These are phyloP conservation scores for Spinacia oleracea DNA, from an alignment of 179 eudicot genomes.

Conservation along the genomic window DNA sequence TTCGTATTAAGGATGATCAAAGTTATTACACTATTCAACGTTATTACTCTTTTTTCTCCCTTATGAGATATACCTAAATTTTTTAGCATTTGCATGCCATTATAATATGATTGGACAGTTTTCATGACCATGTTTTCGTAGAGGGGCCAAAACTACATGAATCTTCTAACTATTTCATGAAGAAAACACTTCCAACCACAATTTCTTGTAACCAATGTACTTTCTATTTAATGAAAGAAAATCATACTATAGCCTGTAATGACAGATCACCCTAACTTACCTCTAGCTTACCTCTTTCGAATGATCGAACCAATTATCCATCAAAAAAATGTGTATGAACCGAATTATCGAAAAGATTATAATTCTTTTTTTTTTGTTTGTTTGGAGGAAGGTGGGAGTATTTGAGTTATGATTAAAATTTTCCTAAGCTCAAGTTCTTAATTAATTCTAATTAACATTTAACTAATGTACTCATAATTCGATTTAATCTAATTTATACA, in stretches of 20 bases:
- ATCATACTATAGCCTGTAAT: too few relatives aligned
- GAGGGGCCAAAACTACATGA: background rate
- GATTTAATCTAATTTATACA: conserved; percentile 21
- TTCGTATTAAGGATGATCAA: background rate
- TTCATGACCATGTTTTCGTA: background rate
- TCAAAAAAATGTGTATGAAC: background rate
- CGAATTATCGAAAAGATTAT: too few relatives aligned
- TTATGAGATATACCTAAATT: background rate
- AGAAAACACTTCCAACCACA: background rate
- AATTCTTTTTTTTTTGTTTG: background rate
- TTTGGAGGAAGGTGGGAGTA: background rate
- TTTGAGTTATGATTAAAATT: conserved; percentile 26
- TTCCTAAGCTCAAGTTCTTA: conserved; percentile 19
- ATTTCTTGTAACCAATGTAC: background rate
- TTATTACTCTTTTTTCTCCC: background rate
- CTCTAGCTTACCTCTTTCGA: too few relatives aligned
- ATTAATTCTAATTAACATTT: conserved; percentile 1
- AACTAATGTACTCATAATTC: conserved; percentile 22
- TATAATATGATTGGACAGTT: background rate
- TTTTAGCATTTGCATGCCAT: background rate
- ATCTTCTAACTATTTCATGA: background rate
- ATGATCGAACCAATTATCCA: background rate
- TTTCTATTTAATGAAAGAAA: too few relatives aligned
- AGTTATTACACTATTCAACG: background rate
- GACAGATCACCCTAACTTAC: too few relatives aligned